A percentile compares a stretch with the other conserved stretches of the same genome.
Conservation (phyloP, 2,329 filamentous ascomycete genomes). For the Trichoderma guizhouense region DNA sequence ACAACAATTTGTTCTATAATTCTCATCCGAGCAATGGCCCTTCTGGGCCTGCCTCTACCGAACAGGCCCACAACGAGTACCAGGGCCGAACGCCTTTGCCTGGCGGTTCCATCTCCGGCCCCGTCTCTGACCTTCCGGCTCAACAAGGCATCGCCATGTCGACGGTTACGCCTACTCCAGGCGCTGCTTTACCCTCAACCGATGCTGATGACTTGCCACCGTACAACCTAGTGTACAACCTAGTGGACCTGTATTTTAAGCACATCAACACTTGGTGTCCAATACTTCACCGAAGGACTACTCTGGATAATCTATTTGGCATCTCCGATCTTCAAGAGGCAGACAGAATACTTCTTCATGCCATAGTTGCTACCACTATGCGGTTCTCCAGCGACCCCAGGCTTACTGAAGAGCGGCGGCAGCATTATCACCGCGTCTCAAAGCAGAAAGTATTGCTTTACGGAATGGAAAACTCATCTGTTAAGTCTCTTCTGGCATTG, state of each 20-base stretch:
- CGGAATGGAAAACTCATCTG: constrained; percentile 83
- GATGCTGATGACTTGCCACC: constrained; percentile 71
- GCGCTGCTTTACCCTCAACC: constrained; percentile 25
- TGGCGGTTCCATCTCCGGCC: not conserved
- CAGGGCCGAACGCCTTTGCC: not conserved
- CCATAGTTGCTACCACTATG: constrained; percentile 84
- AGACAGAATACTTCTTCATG: constrained; percentile 78
- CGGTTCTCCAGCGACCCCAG: constrained; percentile 76
- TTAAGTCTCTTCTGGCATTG: constrained; percentile 81
- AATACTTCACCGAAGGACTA: constrained; percentile 81
- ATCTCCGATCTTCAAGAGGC: constrained; percentile 72
- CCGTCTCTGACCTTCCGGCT: constrained; percentile 46
- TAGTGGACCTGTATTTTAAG: constrained; percentile 76
- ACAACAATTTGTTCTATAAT: constrained; percentile 44
- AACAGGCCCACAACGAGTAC: not conserved
- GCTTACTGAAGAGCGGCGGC: constrained; percentile 68
- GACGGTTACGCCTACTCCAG: constrained; percentile 53
- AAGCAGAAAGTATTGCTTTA: constrained; percentile 86
- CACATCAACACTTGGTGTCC: constrained; percentile 84
- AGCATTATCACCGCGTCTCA: constrained; percentile 73
- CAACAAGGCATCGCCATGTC: constrained; percentile 50
- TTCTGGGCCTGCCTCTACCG: not conserved
- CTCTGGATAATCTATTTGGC: constrained; percentile 78
- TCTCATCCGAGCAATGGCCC: not conserved
- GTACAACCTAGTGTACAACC: constrained; percentile 68